Evolutionary conservation across 805 yeast genomes (phyloP).

Genomic region (Ogataea populi-albae): DNA sequence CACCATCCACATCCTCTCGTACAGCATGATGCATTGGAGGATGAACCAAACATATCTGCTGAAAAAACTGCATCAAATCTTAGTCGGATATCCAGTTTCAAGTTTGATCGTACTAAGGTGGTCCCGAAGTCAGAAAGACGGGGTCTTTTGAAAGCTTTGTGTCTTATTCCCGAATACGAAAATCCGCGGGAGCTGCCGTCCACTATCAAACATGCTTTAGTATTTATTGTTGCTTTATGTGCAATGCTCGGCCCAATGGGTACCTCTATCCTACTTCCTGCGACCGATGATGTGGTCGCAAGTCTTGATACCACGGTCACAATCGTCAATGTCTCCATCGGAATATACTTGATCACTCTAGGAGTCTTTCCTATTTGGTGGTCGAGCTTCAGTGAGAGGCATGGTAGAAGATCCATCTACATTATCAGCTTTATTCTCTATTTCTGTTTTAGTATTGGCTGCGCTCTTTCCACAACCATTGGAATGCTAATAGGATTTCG

Average conservation of each 20-base stretch:
- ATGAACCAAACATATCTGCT: not conserved
- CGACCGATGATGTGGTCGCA: constrained; percentile 55
- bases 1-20: not conserved
- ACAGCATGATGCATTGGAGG: too few relatives aligned
- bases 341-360: constrained; percentile 67
- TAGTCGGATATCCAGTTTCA: constrained; percentile 18
- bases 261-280: constrained; percentile 78
- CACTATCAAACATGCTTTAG: constrained; percentile 49
- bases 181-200: constrained; percentile 66
- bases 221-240: constrained; percentile 65
- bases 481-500: constrained; percentile 65
- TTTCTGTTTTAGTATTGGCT: constrained; percentile 66
- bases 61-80: not conserved
- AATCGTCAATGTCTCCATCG: constrained; percentile 74
- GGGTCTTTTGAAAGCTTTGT: constrained; percentile 52
- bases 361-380: constrained; percentile 89
- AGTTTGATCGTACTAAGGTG: constrained; percentile 24
- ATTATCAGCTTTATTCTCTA: constrained; percentile 62
- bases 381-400: constrained; percentile 73
- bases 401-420: constrained; percentile 75
- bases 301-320: constrained; percentile 56
- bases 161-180: constrained; percentile 65
- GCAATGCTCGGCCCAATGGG: constrained; percentile 89
- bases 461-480: constrained; percentile 62
- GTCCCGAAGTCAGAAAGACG: constrained; percentile 47